Evolutionary conservation across 2,329 filamentous ascomycete genomes (phyloP).

Genomic region (Nemania serpens): DNA sequence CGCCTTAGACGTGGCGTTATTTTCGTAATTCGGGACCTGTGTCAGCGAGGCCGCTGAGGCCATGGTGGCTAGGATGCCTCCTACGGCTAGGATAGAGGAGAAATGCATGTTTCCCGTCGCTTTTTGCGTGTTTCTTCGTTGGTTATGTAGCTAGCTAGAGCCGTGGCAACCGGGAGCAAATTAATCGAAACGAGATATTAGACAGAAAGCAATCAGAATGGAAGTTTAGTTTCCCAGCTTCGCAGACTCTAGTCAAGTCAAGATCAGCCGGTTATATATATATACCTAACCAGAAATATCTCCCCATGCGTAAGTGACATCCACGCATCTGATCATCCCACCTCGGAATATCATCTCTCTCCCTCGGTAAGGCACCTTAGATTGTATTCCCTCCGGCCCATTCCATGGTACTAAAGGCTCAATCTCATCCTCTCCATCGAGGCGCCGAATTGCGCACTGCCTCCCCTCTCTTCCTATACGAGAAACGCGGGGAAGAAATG

Average conservation of each 20-base stretch:
- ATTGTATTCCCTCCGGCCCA: background rate
- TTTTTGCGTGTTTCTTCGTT: background rate
- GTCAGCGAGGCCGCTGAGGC: slow-evolving; percentile 41
- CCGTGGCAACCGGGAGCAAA: background rate
- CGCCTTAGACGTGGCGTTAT: slow-evolving; percentile 44
- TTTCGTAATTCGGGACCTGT: slow-evolving; percentile 43
- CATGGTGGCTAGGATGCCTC: slow-evolving; percentile 32
- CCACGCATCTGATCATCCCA: background rate
- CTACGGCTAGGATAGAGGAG: slow-evolving; percentile 25
- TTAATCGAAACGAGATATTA: background rate
- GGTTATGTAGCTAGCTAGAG: background rate
- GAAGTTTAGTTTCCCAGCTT: background rate
- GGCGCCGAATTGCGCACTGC: background rate
- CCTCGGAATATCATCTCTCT: background rate
- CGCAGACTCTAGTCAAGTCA: background rate
- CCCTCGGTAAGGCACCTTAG: background rate
- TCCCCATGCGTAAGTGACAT: background rate
- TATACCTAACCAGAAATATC: slow-evolving; percentile 2
- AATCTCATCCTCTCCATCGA: background rate
- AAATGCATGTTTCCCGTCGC: slow-evolving; percentile 27
- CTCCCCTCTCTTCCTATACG: background rate
- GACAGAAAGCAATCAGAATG: background rate
- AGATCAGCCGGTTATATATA: background rate
- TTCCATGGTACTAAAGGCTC: background rate
- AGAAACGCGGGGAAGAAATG: background rate